Evolutionary conservation across 1,284 basidiomycete genomes (phyloP).

Genomic region (Rhodotorula sp.): DNA sequence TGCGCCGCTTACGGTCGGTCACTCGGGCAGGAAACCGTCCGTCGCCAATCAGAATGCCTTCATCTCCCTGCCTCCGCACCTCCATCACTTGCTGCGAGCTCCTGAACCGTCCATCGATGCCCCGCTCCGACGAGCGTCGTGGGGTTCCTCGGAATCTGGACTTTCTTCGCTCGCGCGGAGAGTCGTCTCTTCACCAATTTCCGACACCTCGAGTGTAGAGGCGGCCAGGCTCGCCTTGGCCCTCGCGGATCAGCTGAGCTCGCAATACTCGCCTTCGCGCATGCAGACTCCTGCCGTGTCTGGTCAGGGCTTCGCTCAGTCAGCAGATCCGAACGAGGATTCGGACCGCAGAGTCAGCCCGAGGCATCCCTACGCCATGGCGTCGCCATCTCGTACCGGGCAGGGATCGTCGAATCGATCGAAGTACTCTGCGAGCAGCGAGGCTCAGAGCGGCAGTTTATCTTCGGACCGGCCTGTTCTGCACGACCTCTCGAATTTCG

Average conservation of each 20-base stretch:
- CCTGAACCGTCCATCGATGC: constrained; percentile 1
- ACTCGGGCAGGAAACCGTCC: background rate
- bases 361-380: no score
- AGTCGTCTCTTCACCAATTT: background rate
- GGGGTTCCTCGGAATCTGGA: background rate
- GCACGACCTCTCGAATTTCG: background rate
- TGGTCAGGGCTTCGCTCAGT: no score
- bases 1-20: background rate
- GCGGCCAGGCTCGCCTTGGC: constrained; percentile 11
- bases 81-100: constrained; percentile 30
- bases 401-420: no score
- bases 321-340: no score
- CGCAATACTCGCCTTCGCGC: no score
- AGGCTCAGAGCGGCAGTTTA: background rate
- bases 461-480: background rate
- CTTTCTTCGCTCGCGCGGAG: constrained; percentile 1
- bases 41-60: constrained; percentile 29
- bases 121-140: constrained; percentile 12
- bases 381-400: no score
- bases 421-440: background rate
- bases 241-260: constrained; percentile 12
- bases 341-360: no score
- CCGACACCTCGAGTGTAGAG: constrained; percentile 6
- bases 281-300: no score
- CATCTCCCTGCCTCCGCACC: constrained; percentile 35